A percentile compares a stretch with the other conserved stretches of the same genome.
These are phyloP conservation scores for Candida jianshihensis DNA, from an alignment of 805 yeast species.

Conservation along the genomic window DNA sequence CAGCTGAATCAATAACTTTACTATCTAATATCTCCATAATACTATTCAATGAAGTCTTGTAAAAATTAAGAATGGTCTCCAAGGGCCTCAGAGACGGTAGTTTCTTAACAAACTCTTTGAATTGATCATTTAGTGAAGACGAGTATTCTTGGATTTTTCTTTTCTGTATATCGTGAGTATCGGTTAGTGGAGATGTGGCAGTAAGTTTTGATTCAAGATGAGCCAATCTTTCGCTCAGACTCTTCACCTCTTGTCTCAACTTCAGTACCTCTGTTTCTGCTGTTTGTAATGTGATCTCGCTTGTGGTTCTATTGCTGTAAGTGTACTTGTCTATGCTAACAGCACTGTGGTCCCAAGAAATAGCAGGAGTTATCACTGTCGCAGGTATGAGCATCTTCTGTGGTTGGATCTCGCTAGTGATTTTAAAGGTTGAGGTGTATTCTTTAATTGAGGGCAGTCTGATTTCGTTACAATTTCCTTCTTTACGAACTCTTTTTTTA, in stretches of 20 bases:
- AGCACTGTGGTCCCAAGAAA: background rate
- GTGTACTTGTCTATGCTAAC: background rate
- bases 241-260: conserved; percentile 9
- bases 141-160: too few species aligned
- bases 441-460: conserved; percentile 13
- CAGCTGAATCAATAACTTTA: background rate
- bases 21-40: conserved; percentile 11
- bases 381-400: background rate
- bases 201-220: conserved; percentile 9
- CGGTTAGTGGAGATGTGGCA: background rate
- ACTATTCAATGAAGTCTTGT: conserved; percentile 8
- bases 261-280: conserved; percentile 9
- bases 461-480: background rate
- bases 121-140: background rate
- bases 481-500: background rate
- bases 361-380: background rate
- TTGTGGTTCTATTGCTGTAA: background rate
- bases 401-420: background rate
- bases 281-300: too few species aligned
- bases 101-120: conserved; percentile 1
- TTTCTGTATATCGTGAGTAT: too few species aligned
- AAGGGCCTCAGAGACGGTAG: conserved; percentile 6
- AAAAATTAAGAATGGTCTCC: conserved; percentile 4
- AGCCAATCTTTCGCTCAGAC: conserved; percentile 9
- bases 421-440: conserved; percentile 13